These are phyloP conservation scores for Alternaria brassicicola DNA, from an alignment of 2,329 filamentous ascomycete genomes.

Conservation along the genomic window DNA sequence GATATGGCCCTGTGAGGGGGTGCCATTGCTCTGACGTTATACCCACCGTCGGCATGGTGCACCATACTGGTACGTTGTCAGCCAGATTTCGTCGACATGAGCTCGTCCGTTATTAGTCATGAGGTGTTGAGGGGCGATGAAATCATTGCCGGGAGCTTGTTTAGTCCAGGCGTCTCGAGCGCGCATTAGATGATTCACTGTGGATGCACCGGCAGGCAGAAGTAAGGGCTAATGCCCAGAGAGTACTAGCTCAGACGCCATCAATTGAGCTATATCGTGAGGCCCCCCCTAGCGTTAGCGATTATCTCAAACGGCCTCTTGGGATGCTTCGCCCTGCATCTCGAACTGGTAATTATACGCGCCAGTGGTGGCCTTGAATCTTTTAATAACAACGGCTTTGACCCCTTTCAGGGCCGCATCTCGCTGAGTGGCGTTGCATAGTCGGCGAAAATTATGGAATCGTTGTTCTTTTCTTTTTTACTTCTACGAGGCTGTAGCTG, in stretches of 20 bases:
- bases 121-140: neutral
- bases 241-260: neutral
- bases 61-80: neutral
- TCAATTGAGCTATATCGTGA: neutral
- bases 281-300: neutral
- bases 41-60: neutral
- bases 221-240: neutral
- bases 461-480: neutral
- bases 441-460: neutral
- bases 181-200: neutral
- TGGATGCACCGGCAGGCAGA: neutral
- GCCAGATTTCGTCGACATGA: neutral
- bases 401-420: neutral
- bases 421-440: neutral
- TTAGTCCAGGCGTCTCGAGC: neutral
- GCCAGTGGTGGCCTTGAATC: neutral
- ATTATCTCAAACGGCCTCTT: neutral
- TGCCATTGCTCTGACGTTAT: neutral
- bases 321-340: neutral
- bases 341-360: neutral
- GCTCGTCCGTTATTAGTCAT: neutral
- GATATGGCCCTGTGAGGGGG: neutral
- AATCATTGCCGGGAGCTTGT: neutral
- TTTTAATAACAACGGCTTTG: neutral
- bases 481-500: neutral